Evolutionary conservation across 345 rosid genomes (phyloP).

Genomic region (Eucalyptus cloeziana): DNA sequence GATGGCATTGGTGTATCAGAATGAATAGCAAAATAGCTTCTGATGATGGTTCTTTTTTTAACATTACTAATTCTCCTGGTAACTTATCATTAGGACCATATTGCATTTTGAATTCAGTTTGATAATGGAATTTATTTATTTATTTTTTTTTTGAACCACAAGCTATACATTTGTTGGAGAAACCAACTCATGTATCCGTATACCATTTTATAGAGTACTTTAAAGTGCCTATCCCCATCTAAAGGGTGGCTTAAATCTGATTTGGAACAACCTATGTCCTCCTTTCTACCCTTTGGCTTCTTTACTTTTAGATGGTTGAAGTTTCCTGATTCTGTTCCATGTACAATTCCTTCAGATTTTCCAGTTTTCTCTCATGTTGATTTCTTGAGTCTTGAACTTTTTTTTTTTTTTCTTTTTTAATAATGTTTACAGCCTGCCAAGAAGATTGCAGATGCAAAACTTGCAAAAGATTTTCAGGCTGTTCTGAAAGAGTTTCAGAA

Average conservation of each 20-base stretch:
- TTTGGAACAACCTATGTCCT: neutral
- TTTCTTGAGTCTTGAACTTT: neutral
- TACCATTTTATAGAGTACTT: neutral
- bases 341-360: neutral
- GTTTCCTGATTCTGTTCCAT: neutral
- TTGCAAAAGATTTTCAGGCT: conserved; percentile 11
- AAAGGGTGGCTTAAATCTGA: neutral
- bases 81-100: neutral
- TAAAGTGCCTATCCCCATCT: neutral
- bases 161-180: neutral
- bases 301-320: neutral
- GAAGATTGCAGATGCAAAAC: conserved; percentile 11
- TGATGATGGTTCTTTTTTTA: neutral
- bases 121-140: neutral
- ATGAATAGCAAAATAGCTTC: neutral
- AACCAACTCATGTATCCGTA: neutral
- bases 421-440: neutral
- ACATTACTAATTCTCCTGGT: neutral
- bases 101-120: neutral
- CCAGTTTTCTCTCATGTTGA: neutral
- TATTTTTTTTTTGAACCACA: neutral
- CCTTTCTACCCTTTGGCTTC: neutral
- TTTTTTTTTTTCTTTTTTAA: too few relatives aligned
- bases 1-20: neutral
- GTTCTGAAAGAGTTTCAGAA: conserved; percentile 8